Percentiles rank a stretch among this genome's conserved stretches.
These are phyloP conservation scores for Suhomyces ambrosiae DNA, from an alignment of 1,139 yeast genomes.

Conservation along the genomic window DNA sequence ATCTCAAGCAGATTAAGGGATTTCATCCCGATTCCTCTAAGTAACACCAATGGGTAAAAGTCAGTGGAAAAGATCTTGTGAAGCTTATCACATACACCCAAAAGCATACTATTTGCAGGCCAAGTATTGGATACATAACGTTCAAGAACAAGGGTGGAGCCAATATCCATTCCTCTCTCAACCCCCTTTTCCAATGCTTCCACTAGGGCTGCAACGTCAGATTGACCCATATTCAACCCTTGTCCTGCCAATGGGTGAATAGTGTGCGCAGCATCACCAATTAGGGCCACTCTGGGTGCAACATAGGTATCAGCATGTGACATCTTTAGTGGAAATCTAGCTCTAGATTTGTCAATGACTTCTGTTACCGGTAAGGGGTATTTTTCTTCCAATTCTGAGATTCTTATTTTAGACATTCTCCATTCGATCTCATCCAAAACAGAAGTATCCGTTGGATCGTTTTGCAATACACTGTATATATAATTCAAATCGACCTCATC, in stretches of 20 bases:
- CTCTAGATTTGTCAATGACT: constrained; percentile 68
- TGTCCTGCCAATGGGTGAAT: constrained; percentile 98
- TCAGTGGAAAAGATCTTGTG: constrained; percentile 86
- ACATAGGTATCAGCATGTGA: constrained; percentile 91
- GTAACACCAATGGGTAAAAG: constrained; percentile 68
- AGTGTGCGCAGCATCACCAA: constrained; percentile 98
- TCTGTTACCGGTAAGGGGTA: constrained; percentile 69
- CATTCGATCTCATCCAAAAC: constrained; percentile 70
- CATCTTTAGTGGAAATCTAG: constrained; percentile 84
- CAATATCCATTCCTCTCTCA: constrained; percentile 84
- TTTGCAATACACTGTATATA: constrained; percentile 33
- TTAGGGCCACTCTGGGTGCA: constrained; percentile 79
- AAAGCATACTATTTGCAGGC: constrained; percentile 73
- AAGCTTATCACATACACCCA: constrained; percentile 90
- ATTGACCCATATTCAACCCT: constrained; percentile 98
- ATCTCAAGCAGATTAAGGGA: constrained; percentile 63
- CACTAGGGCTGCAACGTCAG: constrained; percentile 77
- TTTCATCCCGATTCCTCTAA: constrained; percentile 77
- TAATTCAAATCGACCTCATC: constrained; percentile 50
- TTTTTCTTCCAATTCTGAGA: constrained; percentile 53
- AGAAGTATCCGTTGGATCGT: constrained; percentile 45
- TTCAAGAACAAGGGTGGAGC: constrained; percentile 78
- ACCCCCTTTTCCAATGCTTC: constrained; percentile 70
- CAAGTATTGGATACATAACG: constrained; percentile 82
- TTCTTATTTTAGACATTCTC: constrained; percentile 56